phyloP scores from a whole-genome alignment of 2,329 filamentous ascomycete species.

The Coniochaeta pulveracea region DNA sequence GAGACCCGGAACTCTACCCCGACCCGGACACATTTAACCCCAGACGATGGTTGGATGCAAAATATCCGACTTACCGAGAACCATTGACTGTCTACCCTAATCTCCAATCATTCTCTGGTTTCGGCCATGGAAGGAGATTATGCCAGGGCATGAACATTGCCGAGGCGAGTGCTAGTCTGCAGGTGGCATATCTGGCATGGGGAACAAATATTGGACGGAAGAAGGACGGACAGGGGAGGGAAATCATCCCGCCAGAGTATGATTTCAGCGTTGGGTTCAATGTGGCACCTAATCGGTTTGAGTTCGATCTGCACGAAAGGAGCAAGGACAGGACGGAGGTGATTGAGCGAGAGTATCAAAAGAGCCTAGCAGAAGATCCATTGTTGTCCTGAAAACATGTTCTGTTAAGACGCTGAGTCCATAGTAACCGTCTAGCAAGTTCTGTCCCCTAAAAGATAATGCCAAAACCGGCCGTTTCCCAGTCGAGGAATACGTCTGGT shows the following conservation, averaged over 20 bases:
- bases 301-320: slow-evolving; percentile 1
- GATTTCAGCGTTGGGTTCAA: slow-evolving; percentile 2
- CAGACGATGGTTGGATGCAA: slow-evolving; percentile 15
- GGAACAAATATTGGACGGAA: slow-evolving; percentile 12
- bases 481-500: no score
- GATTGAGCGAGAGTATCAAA: not conserved
- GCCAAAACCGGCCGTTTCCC: no score
- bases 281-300: slow-evolving; percentile 1
- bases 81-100: slow-evolving; percentile 17
- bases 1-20: slow-evolving; percentile 16
- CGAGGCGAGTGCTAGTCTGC: slow-evolving; percentile 7
- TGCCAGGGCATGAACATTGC: slow-evolving; percentile 20
- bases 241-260: slow-evolving; percentile 1
- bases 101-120: slow-evolving; percentile 20
- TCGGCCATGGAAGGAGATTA: slow-evolving; percentile 34
- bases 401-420: no score
- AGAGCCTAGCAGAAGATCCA: slow-evolving; percentile 1
- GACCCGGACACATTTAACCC: slow-evolving; percentile 17
- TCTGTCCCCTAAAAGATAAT: no score
- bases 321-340: slow-evolving; percentile 1
- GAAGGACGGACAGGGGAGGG: not conserved
- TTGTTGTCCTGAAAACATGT: no score
- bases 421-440: no score
- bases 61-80: slow-evolving; percentile 16
- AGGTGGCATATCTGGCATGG: slow-evolving; percentile 11